These are phyloP conservation scores for Blastobotrys ciferrii DNA, from an alignment of 1,139 yeast species.

Conservation along the genomic window DNA sequence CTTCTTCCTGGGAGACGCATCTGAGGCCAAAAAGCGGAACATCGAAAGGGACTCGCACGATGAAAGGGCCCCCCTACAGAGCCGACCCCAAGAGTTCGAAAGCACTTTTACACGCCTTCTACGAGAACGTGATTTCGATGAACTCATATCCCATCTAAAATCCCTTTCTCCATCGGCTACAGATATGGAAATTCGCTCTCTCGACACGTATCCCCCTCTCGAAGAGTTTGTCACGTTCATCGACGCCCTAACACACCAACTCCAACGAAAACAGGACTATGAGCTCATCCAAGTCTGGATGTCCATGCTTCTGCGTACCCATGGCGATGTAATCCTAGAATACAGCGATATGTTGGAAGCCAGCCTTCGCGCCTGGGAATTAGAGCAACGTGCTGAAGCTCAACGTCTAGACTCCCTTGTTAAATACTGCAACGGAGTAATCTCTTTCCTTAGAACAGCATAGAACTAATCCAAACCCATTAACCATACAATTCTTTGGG, in stretches of 20 bases:
- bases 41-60: constrained; percentile 17
- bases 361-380: constrained; percentile 53
- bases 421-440: constrained; percentile 82
- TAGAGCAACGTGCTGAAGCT: constrained; percentile 44
- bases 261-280: constrained; percentile 56
- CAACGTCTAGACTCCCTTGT: constrained; percentile 62
- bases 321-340: constrained; percentile 73
- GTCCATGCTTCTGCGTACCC: constrained; percentile 68
- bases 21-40: constrained; percentile 42
- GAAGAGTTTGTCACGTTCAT: constrained; percentile 66
- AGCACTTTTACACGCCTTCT: constrained; percentile 70
- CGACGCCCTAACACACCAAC: constrained; percentile 60
- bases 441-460: constrained; percentile 51
- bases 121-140: constrained; percentile 49
- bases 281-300: constrained; percentile 78
- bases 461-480: constrained; percentile 14
- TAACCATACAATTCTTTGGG: neutral
- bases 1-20: constrained; percentile 63
- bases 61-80: constrained; percentile 42
- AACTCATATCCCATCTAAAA: constrained; percentile 57
- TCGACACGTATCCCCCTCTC: constrained; percentile 60
- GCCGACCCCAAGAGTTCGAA: constrained; percentile 47
- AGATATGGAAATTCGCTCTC: constrained; percentile 83
- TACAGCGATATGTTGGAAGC: constrained; percentile 16
- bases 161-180: constrained; percentile 71